Base-by-base conservation (phyloP, 306 rosid genomes). In the Dicorynia guianensis region DNA sequence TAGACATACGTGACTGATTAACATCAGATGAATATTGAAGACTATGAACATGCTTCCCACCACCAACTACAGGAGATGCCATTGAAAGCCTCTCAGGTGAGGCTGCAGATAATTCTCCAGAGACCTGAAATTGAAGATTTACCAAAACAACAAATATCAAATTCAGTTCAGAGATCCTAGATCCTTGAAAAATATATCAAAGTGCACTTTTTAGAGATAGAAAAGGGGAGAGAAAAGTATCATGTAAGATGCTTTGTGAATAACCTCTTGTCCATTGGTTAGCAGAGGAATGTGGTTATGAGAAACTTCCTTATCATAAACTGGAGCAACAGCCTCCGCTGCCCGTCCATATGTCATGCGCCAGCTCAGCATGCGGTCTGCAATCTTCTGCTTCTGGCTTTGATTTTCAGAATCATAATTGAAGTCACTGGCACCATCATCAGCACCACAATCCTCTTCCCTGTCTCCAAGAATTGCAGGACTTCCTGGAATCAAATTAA, bases 31-130 rank as follows among this genome's bases (percentile, higher is more conserved):
- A 77, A 79, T 88, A 92, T 71, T 88, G 76, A 76, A 85, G 88
- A 70, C 86, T 82, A 72, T 87, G 93, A 69, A 79, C 61, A 17
- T 93, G 92, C 84, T 92, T 95, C 44, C 92, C 99, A 1, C 81
- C 84, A 71, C 64, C 81, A 75, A 75, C 84, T 75, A 78, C 93
- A 20, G 99, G 98, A 80, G 99, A 90, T 61, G 99, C 89, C 99
- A 95, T 86, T 6, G 89, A 92, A 67, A 86, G 81, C 71, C 87
- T 89, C 85, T 90, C 97, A 8, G 99, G 97, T 42, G 97, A 95
- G 70, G 99, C 97, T 1, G 96, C 96, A 64, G 99, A 95, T 62
- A 95, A 53, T 75, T 95, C 99, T 79, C 99, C 99, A 42, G 97
- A 95, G 43, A 89, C 93, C 97, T 95, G 76, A 74, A 68, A 73